A percentile compares a stretch with the other conserved stretches of the same genome.
Conservation (phyloP, 768 basidiomycete species). For the Pisolithus orientalis region DNA sequence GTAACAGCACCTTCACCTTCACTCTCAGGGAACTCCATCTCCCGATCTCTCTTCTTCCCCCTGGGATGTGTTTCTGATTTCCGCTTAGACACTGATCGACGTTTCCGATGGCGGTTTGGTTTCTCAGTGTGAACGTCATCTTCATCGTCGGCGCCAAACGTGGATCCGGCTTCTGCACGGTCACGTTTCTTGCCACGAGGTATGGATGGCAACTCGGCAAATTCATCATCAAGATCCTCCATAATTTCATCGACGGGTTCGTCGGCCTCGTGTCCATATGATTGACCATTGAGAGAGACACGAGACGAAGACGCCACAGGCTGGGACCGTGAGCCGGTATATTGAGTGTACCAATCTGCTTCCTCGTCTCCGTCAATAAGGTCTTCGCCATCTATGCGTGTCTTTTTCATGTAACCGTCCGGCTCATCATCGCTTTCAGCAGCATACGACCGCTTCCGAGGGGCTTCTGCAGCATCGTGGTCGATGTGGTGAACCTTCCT, state of each 20-base stretch:
- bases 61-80: slow-evolving; percentile 43
- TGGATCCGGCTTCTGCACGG: slow-evolving; percentile 65
- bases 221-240: slow-evolving; percentile 37
- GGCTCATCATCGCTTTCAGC: slow-evolving; percentile 39
- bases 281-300: slow-evolving; percentile 32
- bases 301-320: slow-evolving; percentile 48
- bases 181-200: slow-evolving; percentile 66
- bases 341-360: slow-evolving; percentile 34
- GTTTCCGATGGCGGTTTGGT: slow-evolving; percentile 45
- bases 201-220: slow-evolving; percentile 31
- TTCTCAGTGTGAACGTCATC: slow-evolving; percentile 36
- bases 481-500: slow-evolving; percentile 25
- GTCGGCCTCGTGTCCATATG: slow-evolving; percentile 33
- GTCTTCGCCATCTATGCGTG: slow-evolving; percentile 45
- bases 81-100: slow-evolving; percentile 49
- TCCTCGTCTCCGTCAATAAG: slow-evolving; percentile 45
- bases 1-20: slow-evolving; percentile 14
- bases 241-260: slow-evolving; percentile 28
- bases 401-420: slow-evolving; percentile 41
- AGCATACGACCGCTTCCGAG: slow-evolving; percentile 39
- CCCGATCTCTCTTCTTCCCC: slow-evolving; percentile 66
- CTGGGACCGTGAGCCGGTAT: slow-evolving; percentile 14
- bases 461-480: slow-evolving; percentile 19
- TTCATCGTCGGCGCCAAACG: slow-evolving; percentile 55
- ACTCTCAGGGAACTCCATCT: slow-evolving; percentile 38